These are phyloP conservation scores for Chalara sp. DNA, from an alignment of 2,329 filamentous ascomycete genomes.

Conservation along the genomic window DNA sequence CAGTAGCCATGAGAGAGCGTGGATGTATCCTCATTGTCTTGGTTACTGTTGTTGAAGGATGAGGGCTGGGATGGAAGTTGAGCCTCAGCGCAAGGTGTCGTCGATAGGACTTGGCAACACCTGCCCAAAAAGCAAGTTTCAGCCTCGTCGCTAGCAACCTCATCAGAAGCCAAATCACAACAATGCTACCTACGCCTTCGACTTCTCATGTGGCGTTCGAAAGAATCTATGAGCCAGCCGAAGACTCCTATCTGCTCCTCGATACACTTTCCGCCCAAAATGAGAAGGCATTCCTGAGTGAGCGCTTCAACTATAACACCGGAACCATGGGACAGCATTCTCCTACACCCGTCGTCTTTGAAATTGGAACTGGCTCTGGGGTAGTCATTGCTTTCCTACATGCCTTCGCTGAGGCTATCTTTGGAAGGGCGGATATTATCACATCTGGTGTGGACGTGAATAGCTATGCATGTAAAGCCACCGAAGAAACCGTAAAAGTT, in stretches of 20 bases:
- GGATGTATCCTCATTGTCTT: constrained; percentile 17
- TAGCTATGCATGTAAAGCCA: constrained; percentile 71
- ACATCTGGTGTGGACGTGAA: constrained; percentile 82
- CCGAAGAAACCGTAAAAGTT: constrained; percentile 56
- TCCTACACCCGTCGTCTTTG: constrained; percentile 61
- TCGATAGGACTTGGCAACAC: constrained; percentile 4
- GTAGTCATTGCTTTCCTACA: constrained; percentile 86
- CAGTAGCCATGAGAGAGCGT: constrained; percentile 19
- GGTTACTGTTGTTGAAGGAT: not conserved
- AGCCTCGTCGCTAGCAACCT: constrained; percentile 2
- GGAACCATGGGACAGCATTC: constrained; percentile 15
- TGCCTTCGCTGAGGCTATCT: constrained; percentile 65
- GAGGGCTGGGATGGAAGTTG: not conserved
- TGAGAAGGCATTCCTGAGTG: constrained; percentile 22
- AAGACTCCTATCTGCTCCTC: constrained; percentile 91
- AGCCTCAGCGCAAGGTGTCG: not conserved
- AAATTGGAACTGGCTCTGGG: constrained; percentile 87
- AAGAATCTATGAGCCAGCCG: constrained; percentile 87
- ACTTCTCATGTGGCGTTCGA: constrained; percentile 87
- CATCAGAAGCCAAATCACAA: not conserved
- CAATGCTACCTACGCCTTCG: constrained; percentile 87
- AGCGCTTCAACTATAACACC: constrained; percentile 11
- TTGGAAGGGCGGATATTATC: constrained; percentile 64
- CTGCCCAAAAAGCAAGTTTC: not conserved
- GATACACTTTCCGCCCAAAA: constrained; percentile 71